These are phyloP conservation scores for Chrysoporthe austroafricana DNA, from an alignment of 2,329 filamentous ascomycete genomes.

Conservation along the genomic window DNA sequence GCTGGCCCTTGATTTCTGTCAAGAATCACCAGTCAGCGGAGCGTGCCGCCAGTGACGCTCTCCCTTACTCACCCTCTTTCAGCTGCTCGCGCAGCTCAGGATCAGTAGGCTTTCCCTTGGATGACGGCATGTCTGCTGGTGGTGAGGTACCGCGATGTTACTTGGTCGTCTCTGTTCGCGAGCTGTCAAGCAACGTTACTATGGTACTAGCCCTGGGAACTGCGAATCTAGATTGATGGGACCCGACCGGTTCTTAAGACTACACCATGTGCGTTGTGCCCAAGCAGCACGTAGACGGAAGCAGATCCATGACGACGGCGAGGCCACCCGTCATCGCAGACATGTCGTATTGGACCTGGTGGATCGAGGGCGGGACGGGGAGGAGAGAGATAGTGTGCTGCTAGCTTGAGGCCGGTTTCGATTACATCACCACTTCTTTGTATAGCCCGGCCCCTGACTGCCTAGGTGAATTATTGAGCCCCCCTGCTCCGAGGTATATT, in stretches of 20 bases:
- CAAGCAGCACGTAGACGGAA: background rate
- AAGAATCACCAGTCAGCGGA: background rate
- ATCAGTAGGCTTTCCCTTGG: conserved; percentile 46
- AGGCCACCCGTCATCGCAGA: background rate
- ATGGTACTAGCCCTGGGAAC: background rate
- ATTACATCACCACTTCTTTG: conserved; percentile 25
- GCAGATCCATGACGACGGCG: conserved; percentile 14
- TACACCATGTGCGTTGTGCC: background rate
- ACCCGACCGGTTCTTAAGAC: background rate
- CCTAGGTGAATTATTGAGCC: background rate
- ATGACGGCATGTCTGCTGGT: conserved; percentile 40
- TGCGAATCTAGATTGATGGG: background rate
- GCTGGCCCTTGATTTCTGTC: conserved; percentile 46
- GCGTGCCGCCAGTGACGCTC: background rate
- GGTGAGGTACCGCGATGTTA: background rate
- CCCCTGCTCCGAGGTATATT: too few species aligned
- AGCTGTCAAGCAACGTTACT: conserved; percentile 1
- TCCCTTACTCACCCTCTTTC: conserved; percentile 40
- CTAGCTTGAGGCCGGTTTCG: background rate
- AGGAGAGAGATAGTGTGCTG: background rate
- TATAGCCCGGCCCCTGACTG: background rate
- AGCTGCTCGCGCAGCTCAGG: conserved; percentile 44
- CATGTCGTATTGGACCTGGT: background rate
- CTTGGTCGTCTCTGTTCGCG: background rate
- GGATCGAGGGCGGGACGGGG: conserved; percentile 1